Evolutionary conservation across 345 rosid genomes (phyloP).

Genomic region (Citrus cavaleriei): DNA sequence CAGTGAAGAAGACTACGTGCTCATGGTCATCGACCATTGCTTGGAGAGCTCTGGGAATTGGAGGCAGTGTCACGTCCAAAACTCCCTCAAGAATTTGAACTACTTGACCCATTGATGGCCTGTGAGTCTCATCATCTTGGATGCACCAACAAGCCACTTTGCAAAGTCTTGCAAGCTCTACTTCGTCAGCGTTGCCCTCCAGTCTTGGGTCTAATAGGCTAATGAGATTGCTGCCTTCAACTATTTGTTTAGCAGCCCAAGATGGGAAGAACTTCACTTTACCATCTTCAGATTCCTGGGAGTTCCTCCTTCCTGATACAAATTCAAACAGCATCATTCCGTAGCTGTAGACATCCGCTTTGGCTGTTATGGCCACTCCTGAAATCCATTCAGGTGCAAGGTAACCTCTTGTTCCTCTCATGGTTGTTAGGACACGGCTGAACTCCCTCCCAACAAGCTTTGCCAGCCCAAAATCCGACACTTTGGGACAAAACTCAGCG

Average conservation of each 20-base stretch:
- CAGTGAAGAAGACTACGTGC: conserved; percentile 43
- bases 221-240: conserved; percentile 41
- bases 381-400: conserved; percentile 53
- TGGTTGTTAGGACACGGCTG: no score
- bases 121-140: conserved; percentile 20
- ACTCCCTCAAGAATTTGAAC: conserved; percentile 86
- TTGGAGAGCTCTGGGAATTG: conserved; percentile 58
- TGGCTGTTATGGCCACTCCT: conserved; percentile 72
- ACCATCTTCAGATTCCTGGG: conserved; percentile 47
- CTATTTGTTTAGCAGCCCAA: conserved; percentile 42
- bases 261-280: conserved; percentile 58
- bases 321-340: conserved; percentile 89
- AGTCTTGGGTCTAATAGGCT: conserved; percentile 49
- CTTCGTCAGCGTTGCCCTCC: conserved; percentile 36
- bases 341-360: conserved; percentile 86
- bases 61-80: conserved; percentile 53
- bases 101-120: conserved; percentile 80
- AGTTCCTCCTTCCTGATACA: conserved; percentile 77
- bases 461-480: no score
- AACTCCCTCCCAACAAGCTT: no score
- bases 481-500: conserved; percentile 13
- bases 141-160: conserved; percentile 78
- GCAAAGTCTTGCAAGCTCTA: conserved; percentile 62
- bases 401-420: conserved; percentile 66
- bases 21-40: conserved; percentile 37